Evolutionary conservation across 768 basidiomycete genomes (phyloP).

Genomic region (Lentinula detonsa): DNA sequence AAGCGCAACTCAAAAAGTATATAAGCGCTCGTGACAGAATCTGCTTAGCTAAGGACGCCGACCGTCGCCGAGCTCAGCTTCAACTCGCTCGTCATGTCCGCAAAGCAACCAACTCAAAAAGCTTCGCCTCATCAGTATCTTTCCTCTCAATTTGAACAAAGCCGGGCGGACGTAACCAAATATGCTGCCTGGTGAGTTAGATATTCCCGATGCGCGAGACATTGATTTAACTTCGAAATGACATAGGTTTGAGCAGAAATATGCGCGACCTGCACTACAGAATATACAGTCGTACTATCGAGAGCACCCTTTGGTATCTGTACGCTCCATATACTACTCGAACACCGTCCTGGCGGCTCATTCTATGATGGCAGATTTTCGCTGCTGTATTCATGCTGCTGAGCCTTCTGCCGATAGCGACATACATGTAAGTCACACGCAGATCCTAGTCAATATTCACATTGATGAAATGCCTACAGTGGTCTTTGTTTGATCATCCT

Average conservation of each 20-base stretch:
- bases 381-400: conserved; percentile 19
- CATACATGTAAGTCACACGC: conserved; percentile 20
- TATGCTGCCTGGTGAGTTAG: background rate
- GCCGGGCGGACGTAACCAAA: background rate
- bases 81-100: background rate
- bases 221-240: background rate
- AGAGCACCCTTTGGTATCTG: background rate
- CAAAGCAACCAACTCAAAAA: background rate
- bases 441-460: background rate
- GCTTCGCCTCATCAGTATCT: background rate
- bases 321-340: background rate
- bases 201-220: background rate
- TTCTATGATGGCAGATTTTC: conserved; percentile 18
- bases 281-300: background rate
- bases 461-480: conserved; percentile 13
- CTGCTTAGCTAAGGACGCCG: too few species aligned
- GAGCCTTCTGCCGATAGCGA: conserved; percentile 20
- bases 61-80: background rate
- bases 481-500: conserved; percentile 21
- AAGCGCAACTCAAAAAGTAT: too few species aligned
- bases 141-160: background rate
- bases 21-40: too few species aligned
- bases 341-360: background rate
- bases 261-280: background rate
- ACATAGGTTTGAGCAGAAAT: background rate